These are phyloP conservation scores for Pterocarpus santalinus DNA, from an alignment of 306 rosid genomes.

Conservation along the genomic window DNA sequence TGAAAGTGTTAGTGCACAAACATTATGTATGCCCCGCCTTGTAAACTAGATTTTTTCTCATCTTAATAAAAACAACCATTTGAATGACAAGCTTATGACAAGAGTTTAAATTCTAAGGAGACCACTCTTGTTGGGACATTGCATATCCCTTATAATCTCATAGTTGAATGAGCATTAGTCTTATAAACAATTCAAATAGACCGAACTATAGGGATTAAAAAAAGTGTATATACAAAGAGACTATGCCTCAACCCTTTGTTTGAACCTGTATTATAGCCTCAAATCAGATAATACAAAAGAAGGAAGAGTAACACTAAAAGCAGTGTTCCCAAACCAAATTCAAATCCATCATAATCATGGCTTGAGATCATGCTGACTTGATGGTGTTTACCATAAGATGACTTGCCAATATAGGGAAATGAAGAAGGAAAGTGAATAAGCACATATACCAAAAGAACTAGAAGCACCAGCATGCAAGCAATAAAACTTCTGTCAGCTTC, in stretches of 20 bases:
- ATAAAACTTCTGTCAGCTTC: slow-evolving; percentile 43
- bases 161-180: too few relatives aligned
- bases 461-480: slow-evolving; percentile 39
- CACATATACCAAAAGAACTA: slow-evolving; percentile 38
- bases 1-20: too few relatives aligned
- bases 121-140: too few relatives aligned
- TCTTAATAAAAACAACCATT: too few relatives aligned
- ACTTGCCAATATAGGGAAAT: slow-evolving; percentile 47
- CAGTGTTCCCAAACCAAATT: slow-evolving; percentile 52
- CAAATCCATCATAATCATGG: slow-evolving; percentile 49
- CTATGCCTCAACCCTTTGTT: background rate
- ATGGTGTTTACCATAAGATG: slow-evolving; percentile 21
- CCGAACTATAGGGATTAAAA: too few relatives aligned
- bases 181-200: too few relatives aligned
- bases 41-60: too few relatives aligned
- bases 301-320: slow-evolving; percentile 55
- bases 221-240: too few relatives aligned
- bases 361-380: background rate
- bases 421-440: slow-evolving; percentile 41
- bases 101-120: too few relatives aligned
- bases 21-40: too few relatives aligned
- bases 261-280: slow-evolving; percentile 11
- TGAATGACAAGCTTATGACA: too few relatives aligned
- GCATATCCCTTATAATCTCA: too few relatives aligned
- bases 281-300: slow-evolving; percentile 43